Conservation (phyloP, 495 filamentous ascomycete species). For the Daldinia loculata region DNA sequence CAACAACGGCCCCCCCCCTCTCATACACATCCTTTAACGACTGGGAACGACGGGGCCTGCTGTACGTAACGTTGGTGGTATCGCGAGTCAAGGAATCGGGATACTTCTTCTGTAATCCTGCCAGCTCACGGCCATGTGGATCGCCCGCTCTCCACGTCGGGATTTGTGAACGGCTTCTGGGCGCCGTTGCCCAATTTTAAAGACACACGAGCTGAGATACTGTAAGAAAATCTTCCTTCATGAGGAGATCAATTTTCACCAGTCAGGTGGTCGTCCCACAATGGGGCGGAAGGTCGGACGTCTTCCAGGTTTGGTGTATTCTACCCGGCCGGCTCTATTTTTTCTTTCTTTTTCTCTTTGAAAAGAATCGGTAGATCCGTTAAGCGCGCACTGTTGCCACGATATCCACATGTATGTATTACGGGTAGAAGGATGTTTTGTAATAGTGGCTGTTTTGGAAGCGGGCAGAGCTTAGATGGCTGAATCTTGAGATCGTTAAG, state of each 20-base stretch:
- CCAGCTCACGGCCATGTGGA: conserved; percentile 33
- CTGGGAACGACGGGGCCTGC: background rate
- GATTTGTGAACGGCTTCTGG: conserved; percentile 33
- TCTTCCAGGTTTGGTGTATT: conserved; percentile 28
- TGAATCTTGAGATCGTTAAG: conserved; percentile 34
- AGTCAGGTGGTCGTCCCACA: conserved; percentile 40
- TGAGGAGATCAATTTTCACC: conserved; percentile 20
- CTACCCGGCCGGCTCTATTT: conserved; percentile 30
- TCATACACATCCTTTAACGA: background rate
- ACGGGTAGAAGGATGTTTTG: background rate
- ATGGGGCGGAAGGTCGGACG: conserved; percentile 30
- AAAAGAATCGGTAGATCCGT: background rate
- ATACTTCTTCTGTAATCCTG: conserved; percentile 23
- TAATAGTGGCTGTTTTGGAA: conserved; percentile 10
- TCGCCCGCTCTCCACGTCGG: conserved; percentile 36
- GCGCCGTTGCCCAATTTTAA: conserved; percentile 8
- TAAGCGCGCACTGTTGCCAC: conserved; percentile 17
- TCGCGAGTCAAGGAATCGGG: conserved; percentile 27
- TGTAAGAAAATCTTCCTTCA: conserved; percentile 13
- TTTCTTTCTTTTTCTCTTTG: background rate
- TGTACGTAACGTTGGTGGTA: conserved; percentile 31
- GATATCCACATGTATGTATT: conserved; percentile 22
- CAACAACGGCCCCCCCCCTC: background rate
- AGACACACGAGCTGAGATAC: conserved; percentile 22
- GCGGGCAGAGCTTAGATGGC: conserved; percentile 13